Percentiles rank a stretch among this genome's conserved stretches.
Conservation (phyloP, 2,329 filamentous ascomycete species). For the Lizonia empirigonia region DNA sequence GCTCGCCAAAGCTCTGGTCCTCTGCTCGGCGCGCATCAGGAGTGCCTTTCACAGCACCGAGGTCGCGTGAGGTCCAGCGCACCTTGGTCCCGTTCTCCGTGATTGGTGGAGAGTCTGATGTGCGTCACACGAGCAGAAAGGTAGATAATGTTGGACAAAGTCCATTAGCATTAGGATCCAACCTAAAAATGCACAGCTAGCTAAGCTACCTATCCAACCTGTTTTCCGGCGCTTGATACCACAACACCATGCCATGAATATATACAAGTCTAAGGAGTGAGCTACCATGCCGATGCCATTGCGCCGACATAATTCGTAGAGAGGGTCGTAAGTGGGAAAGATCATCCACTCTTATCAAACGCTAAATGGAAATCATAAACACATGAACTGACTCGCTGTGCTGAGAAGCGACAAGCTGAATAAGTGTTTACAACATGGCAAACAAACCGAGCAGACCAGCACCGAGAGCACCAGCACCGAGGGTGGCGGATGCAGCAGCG, state of each 20-base stretch:
- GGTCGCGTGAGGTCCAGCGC: conserved; percentile 12
- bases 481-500: conserved; percentile 31
- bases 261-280: conserved; percentile 21
- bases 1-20: conserved; percentile 1
- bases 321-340: conserved; percentile 19
- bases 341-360: conserved; percentile 14
- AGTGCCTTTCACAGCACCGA: conserved; percentile 1
- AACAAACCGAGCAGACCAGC: conserved; percentile 38
- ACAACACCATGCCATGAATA: conserved; percentile 15
- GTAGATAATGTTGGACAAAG: too few species aligned
- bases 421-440: conserved; percentile 36
- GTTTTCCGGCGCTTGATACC: neutral
- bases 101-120: conserved; percentile 13
- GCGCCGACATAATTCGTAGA: conserved; percentile 17
- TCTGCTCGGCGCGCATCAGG: conserved; percentile 3
- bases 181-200: conserved; percentile 7
- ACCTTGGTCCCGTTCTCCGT: conserved; percentile 1
- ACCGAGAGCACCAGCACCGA: conserved; percentile 33
- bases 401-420: neutral
- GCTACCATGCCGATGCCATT: conserved; percentile 17
- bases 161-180: conserved; percentile 12
- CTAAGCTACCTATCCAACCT: conserved; percentile 2
- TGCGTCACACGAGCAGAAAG: too few species aligned
- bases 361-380: conserved; percentile 2
- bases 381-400: conserved; percentile 8